Evolutionary conservation across 1,284 basidiomycete species (phyloP).

Genomic region (Chalciporus sp.): DNA sequence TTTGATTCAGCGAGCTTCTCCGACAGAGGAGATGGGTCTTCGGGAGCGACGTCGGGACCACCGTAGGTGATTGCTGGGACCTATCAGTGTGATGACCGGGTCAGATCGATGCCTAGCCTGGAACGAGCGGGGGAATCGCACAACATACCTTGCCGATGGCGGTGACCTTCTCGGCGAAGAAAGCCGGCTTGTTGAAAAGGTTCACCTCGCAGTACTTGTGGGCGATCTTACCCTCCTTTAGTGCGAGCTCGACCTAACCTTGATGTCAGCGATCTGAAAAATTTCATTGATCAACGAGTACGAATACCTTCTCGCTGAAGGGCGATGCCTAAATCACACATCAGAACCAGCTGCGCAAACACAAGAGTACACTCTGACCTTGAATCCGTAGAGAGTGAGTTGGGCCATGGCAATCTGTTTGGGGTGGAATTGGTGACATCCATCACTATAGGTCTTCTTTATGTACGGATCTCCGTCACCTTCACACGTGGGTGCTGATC

Average conservation of each 20-base stretch:
- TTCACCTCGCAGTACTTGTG: constrained; percentile 54
- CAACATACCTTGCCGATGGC: constrained; percentile 56
- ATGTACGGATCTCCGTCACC: too few relatives aligned
- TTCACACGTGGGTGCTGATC: too few relatives aligned
- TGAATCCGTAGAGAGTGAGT: constrained; percentile 10
- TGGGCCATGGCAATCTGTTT: background rate
- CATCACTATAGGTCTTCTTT: too few relatives aligned
- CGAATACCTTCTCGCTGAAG: constrained; percentile 9
- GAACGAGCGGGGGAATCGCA: background rate
- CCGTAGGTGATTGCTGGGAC: constrained; percentile 62
- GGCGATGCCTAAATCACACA: constrained; percentile 5
- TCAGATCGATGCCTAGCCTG: background rate
- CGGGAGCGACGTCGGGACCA: constrained; percentile 52
- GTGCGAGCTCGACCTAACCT: constrained; percentile 53
- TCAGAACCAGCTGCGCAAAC: background rate
- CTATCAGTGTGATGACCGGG: constrained; percentile 25
- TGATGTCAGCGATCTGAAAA: background rate
- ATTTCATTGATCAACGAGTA: background rate
- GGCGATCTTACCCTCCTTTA: constrained; percentile 53
- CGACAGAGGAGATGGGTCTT: constrained; percentile 57
- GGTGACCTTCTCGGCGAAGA: constrained; percentile 61
- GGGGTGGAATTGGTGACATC: too few relatives aligned
- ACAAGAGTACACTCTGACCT: background rate
- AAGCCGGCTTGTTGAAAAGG: constrained; percentile 59
- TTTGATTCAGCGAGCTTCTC: constrained; percentile 63